phyloP scores from a whole-genome alignment of 2,329 filamentous ascomycete genomes.

The Ascochyta pisi region DNA sequence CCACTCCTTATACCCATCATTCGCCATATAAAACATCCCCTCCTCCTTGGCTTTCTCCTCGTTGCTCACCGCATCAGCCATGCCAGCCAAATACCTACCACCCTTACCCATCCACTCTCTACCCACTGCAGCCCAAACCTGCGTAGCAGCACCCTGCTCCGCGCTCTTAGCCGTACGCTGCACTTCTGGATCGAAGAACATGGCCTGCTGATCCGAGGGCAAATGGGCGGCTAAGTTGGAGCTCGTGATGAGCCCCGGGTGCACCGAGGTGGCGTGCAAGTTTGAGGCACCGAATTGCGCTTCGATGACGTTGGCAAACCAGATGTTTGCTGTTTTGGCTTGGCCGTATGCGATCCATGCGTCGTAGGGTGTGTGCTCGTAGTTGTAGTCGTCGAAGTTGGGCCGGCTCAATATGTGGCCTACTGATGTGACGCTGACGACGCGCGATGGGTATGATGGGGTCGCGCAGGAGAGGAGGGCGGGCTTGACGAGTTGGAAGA shows the following conservation, averaged over 20 bases:
- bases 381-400: constrained; percentile 52
- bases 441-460: constrained; percentile 50
- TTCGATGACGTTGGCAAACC: constrained; percentile 30
- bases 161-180: constrained; percentile 35
- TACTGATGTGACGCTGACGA: constrained; percentile 56
- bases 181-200: constrained; percentile 10
- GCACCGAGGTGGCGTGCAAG: constrained; percentile 26
- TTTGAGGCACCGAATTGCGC: constrained; percentile 18
- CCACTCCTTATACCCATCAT: constrained; percentile 27
- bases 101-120: constrained; percentile 43
- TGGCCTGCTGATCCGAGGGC: constrained; percentile 1
- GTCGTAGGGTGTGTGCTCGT: constrained; percentile 43
- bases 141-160: constrained; percentile 52
- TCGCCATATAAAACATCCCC: constrained; percentile 14
- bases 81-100: constrained; percentile 45
- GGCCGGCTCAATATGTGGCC: constrained; percentile 49
- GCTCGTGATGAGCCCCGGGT: constrained; percentile 30
- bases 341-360: constrained; percentile 56
- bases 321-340: constrained; percentile 59
- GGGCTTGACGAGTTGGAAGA: constrained; percentile 59
- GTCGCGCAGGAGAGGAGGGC: constrained; percentile 52
- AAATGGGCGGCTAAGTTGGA: constrained; percentile 18
- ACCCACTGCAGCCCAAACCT: constrained; percentile 46
- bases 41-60: constrained; percentile 19
- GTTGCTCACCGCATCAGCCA: constrained; percentile 12